Percentiles rank a stretch among this genome's conserved stretches.
phyloP scores from a whole-genome alignment of 106 monocot species.

The Xerophyta viscosa region DNA sequence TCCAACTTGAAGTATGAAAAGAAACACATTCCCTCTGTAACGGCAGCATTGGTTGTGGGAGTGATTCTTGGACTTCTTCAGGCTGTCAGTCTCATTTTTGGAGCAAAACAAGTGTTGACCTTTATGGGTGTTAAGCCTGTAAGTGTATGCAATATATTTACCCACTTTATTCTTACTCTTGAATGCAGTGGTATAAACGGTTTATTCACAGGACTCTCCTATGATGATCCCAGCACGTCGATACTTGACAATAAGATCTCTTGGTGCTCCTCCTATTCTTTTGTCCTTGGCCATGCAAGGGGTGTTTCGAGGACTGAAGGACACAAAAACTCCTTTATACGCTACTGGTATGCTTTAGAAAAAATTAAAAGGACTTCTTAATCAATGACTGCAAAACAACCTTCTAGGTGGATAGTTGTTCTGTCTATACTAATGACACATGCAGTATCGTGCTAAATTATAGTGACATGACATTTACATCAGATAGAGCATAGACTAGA shows the following conservation, averaged over 20 bases:
- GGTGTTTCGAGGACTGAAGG: conserved; percentile 67
- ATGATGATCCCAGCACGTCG: conserved; percentile 58
- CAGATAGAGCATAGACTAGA: no score
- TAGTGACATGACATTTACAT: no score
- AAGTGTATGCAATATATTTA: conserved; percentile 1
- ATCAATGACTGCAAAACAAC: neutral
- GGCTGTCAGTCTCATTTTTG: conserved; percentile 48
- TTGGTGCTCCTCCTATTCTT: conserved; percentile 64
- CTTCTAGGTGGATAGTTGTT: no score
- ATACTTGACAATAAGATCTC: conserved; percentile 59
- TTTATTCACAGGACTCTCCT: conserved; percentile 33
- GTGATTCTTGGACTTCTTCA: conserved; percentile 68
- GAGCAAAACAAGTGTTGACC: conserved; percentile 50
- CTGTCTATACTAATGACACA: no score
- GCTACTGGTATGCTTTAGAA: conserved; percentile 44
- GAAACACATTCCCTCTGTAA: conserved; percentile 65
- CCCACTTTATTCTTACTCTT: no score
- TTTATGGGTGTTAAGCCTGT: conserved; percentile 66
- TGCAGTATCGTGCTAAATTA: no score
- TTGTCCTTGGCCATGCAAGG: conserved; percentile 81
- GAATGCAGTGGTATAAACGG: no score
- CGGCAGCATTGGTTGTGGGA: conserved; percentile 64
- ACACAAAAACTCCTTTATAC: conserved; percentile 74
- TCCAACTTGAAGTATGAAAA: conserved; percentile 17
- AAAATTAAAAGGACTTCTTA: no score